Conservation (phyloP, 768 basidiomycete genomes). For the Leccinum disarticulatum region DNA sequence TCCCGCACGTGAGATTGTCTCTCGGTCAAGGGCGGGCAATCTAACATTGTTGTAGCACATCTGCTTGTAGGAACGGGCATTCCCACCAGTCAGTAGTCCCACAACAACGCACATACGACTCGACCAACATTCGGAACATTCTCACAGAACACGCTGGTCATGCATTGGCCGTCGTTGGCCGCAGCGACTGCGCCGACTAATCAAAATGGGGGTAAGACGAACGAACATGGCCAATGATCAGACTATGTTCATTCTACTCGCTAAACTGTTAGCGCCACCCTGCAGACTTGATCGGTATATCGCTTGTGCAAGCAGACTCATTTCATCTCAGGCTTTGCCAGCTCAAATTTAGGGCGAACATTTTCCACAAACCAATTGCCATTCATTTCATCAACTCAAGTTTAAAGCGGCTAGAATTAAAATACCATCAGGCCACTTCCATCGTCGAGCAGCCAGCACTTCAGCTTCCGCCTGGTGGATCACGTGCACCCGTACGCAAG, state of each 20-base stretch:
- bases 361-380: not conserved
- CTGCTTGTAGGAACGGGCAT: not conserved
- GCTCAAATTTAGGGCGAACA: not conserved
- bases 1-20: not conserved
- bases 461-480: too few relatives aligned
- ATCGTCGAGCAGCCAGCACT: not conserved
- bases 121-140: not conserved
- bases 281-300: too few relatives aligned
- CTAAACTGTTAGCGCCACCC: too few relatives aligned
- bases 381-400: not conserved
- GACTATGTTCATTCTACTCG: too few relatives aligned
- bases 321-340: too few relatives aligned
- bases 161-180: not conserved
- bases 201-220: constrained; percentile 1
- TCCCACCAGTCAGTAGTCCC: not conserved
- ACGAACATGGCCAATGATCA: constrained; percentile 1
- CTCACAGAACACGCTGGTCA: not conserved
- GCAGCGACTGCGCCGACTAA: not conserved
- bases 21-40: too few relatives aligned
- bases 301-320: too few relatives aligned
- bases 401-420: not conserved
- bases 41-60: constrained; percentile 4
- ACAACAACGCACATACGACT: not conserved
- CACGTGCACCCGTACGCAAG: too few relatives aligned
- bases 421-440: not conserved